phyloP scores from a whole-genome alignment of 257 asterid species.

The Capsicum rhomboideum region DNA sequence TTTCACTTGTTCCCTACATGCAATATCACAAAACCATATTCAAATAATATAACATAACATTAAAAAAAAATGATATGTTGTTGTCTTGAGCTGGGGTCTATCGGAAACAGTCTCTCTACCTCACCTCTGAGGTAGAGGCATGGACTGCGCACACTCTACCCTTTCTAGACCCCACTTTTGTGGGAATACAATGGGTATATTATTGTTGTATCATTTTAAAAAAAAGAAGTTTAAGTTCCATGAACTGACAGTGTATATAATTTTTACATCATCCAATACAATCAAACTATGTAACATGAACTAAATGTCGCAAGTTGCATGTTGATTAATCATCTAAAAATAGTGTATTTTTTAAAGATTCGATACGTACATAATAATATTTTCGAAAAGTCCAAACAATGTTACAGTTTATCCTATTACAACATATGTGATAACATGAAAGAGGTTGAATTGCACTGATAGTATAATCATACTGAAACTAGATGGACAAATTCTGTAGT shows the following conservation, averaged over 20 bases:
- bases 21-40: not conserved
- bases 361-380: accelerated
- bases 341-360: not conserved
- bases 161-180: too few relatives aligned
- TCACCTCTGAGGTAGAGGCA: too few relatives aligned
- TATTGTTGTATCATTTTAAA: too few relatives aligned
- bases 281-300: not conserved
- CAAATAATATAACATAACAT: not conserved
- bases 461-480: not conserved
- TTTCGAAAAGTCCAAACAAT: not conserved
- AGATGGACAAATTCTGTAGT: not conserved
- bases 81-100: too few relatives aligned
- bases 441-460: not conserved
- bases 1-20: slow-evolving; percentile 41
- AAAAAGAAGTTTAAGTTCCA: not conserved
- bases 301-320: not conserved
- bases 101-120: too few relatives aligned
- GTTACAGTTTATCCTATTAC: too few relatives aligned
- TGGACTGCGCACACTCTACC: too few relatives aligned
- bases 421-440: not conserved
- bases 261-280: not conserved
- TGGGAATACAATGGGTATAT: too few relatives aligned
- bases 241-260: not conserved
- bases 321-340: not conserved
- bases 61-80: too few relatives aligned